Conservation (phyloP, 1,139 yeast species). For the Yamadazyma atlantica region DNA sequence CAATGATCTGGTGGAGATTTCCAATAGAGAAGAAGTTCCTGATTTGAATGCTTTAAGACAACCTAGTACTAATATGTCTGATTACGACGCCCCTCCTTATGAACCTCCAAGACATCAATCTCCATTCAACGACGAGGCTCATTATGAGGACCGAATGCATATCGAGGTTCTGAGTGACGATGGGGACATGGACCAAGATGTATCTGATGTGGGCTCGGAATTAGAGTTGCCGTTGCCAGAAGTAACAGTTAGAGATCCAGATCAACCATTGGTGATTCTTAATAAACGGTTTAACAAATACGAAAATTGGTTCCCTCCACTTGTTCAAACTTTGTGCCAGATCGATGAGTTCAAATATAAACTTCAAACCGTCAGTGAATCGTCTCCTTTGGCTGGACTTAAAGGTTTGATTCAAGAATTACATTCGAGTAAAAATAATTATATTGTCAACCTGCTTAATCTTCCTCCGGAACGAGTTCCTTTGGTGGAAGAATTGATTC, state of each 20-base stretch:
- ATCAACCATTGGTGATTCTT: conserved; percentile 8
- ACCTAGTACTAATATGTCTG: background rate
- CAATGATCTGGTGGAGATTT: conserved; percentile 29
- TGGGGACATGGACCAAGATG: background rate
- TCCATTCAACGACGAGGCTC: background rate
- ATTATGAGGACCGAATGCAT: conserved; percentile 1
- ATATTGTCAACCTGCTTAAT: conserved; percentile 17
- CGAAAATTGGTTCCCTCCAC: conserved; percentile 10
- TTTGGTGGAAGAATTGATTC: conserved; percentile 30
- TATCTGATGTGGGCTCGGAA: background rate
- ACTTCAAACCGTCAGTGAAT: background rate
- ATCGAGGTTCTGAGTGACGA: conserved; percentile 1
- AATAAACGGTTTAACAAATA: conserved; percentile 5
- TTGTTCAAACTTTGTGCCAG: conserved; percentile 20
- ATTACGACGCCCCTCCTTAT: background rate
- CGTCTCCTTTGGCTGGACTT: conserved; percentile 5
- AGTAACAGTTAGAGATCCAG: background rate
- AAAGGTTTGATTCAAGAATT: conserved; percentile 7
- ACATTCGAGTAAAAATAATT: conserved; percentile 5
- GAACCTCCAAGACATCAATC: background rate
- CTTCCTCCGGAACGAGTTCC: conserved; percentile 14
- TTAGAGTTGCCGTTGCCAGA: conserved; percentile 4
- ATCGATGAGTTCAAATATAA: conserved; percentile 18
- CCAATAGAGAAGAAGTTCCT: conserved; percentile 19
- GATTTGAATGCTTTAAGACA: conserved; percentile 4